Evolutionary conservation across 495 filamentous ascomycete species (phyloP), one percentile per base, ranked within the genome.

Genomic region (Cryomyces antarcticus): DNA sequence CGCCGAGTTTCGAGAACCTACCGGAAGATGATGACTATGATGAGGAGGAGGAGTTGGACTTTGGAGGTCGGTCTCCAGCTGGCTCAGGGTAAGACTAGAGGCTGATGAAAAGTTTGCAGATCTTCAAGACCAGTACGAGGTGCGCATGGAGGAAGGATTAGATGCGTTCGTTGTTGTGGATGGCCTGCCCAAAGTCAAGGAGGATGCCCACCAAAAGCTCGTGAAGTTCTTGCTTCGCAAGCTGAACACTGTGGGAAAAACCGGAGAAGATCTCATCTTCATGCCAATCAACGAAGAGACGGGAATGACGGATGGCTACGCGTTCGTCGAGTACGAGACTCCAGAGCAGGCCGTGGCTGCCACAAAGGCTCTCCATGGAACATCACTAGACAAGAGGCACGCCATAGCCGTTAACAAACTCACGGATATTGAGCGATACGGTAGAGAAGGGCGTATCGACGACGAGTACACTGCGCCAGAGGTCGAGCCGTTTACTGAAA

Each of bases 121-220:
- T 65, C 71, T 97, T 47, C 70, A 75, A 55, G 85, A 83, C 56
- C 81, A 92, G 61, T 93, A 82, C 55, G 86, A 96, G 60, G 89
- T 95, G 35, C 84, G 87, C 52, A 69, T 94, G 41, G 88, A 97
- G 58, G 82, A 94, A 59, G 88, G 89, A 42, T 75, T 94, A 54
- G 89, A 97, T 57, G 78, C 82, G 48, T 97, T 97, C 52, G 77
- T 97, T 44, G 84, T 95, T 41, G 71, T 94, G 59, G 89, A 97
- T 62, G 89, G 89, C 49, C 73, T 95, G 31, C 89, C 89, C 44
- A 63, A 77, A 39, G 89, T 97, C 38, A 69, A 70, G 43, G 80
- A 82, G 56, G 86, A 82, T 29, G 82, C 73, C 64, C 80, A 80
- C 57, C 73, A 82, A 28, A 94, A 93, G 63, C 75, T 97, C 42